Conservation (phyloP, 768 basidiomycete genomes). For the Podaxis sp. region DNA sequence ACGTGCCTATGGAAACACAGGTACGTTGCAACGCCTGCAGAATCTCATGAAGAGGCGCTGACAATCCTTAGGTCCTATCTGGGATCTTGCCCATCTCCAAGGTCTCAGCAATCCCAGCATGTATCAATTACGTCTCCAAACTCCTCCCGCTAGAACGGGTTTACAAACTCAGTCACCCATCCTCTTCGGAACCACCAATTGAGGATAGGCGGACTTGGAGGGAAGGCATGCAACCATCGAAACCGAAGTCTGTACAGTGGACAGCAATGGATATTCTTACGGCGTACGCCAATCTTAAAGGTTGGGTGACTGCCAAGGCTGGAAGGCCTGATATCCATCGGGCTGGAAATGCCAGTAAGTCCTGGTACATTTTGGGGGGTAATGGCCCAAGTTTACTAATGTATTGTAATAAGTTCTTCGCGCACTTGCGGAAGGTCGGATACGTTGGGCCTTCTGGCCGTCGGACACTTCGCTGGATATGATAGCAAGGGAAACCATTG, state of each 20-base stretch:
- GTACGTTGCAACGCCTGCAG: conserved; percentile 30
- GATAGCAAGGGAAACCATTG: conserved; percentile 24
- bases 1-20: conserved; percentile 82
- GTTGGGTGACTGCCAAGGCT: conserved; percentile 89
- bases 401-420: conserved; percentile 60
- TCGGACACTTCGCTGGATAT: conserved; percentile 39
- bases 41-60: background rate
- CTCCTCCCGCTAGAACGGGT: conserved; percentile 79
- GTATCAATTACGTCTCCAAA: conserved; percentile 67
- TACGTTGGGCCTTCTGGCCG: conserved; percentile 88
- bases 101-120: conserved; percentile 81
- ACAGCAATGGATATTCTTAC: conserved; percentile 85
- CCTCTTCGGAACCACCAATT: conserved; percentile 28
- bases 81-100: conserved; percentile 80
- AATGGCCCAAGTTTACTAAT: background rate
- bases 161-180: conserved; percentile 57
- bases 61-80: conserved; percentile 51
- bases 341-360: conserved; percentile 87
- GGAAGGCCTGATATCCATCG: conserved; percentile 87
- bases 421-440: conserved; percentile 75
- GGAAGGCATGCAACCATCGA: conserved; percentile 37
- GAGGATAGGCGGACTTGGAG: conserved; percentile 84
- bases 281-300: conserved; percentile 73
- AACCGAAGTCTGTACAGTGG: conserved; percentile 47
- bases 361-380: background rate